Evolutionary conservation across 129 eudicot species (phyloP).

Genomic region (Lonicera japonica): DNA sequence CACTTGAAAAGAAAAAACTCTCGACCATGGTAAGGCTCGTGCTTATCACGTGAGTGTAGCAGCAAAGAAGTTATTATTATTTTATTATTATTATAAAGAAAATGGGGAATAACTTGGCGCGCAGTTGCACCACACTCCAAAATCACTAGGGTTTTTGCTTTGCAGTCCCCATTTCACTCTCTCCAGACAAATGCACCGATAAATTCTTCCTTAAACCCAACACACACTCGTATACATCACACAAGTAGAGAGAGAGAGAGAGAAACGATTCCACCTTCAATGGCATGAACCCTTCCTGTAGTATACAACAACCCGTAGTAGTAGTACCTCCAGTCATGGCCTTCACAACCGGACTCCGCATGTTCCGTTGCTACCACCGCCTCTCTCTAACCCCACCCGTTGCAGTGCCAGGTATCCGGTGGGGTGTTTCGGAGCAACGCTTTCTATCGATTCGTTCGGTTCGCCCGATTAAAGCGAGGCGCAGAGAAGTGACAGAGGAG

Average conservation of each 20-base stretch:
- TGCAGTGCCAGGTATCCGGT: slow-evolving; percentile 28
- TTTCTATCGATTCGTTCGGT: slow-evolving; percentile 29
- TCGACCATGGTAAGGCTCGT: too few species aligned
- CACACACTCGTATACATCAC: too few species aligned
- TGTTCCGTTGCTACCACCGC: slow-evolving; percentile 44
- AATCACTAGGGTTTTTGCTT: slow-evolving; percentile 11
- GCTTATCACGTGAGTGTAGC: too few species aligned
- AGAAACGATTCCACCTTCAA: slow-evolving; percentile 3
- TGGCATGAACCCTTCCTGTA: slow-evolving; percentile 37
- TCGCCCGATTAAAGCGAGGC: slow-evolving; percentile 25
- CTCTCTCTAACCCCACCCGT: slow-evolving; percentile 13
- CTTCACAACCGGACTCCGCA: slow-evolving; percentile 47
- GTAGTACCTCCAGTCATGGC: slow-evolving; percentile 36
- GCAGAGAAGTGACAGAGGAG: slow-evolving; percentile 20
- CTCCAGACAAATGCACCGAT: background rate
- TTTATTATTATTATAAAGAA: too few species aligned
- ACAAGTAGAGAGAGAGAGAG: background rate
- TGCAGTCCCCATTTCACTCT: background rate
- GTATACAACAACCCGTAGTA: background rate
- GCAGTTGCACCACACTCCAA: background rate
- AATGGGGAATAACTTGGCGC: slow-evolving; percentile 12
- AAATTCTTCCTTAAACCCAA: background rate
- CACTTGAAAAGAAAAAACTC: too few species aligned
- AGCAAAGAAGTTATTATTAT: too few species aligned
- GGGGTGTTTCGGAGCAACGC: slow-evolving; percentile 26